Conservation (phyloP, 1,284 basidiomycete genomes). For the Veloboletus limbatus region DNA sequence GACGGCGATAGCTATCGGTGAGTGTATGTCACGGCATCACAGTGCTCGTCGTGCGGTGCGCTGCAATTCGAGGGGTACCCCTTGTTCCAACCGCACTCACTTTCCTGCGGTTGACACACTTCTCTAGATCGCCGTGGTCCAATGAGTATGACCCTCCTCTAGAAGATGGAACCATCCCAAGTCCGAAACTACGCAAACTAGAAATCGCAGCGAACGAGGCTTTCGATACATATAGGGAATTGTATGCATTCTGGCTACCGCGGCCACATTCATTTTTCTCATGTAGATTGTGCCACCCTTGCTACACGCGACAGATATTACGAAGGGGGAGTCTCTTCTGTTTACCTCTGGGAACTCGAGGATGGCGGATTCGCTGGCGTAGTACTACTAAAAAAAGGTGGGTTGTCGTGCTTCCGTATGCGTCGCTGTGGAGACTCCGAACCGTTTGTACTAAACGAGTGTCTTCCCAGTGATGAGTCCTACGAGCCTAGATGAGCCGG, state of each 20-base stretch:
- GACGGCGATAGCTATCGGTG: constrained; percentile 95
- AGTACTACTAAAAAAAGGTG: constrained; percentile 94
- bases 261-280: constrained; percentile 2
- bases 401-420: constrained; percentile 31
- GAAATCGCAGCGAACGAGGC: constrained; percentile 94
- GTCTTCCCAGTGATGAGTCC: constrained; percentile 55
- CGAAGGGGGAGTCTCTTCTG: constrained; percentile 95
- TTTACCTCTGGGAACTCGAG: constrained; percentile 98
- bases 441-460: constrained; percentile 2
- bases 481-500: constrained; percentile 53
- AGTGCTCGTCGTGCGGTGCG: background rate
- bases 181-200: constrained; percentile 81
- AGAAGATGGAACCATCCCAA: constrained; percentile 85
- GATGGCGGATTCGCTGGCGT: constrained; percentile 97
- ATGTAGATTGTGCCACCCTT: background rate
- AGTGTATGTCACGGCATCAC: constrained; percentile 17
- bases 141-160: constrained; percentile 91
- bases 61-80: no score
- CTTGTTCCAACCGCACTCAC: background rate
- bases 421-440: constrained; percentile 3
- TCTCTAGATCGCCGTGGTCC: constrained; percentile 88
- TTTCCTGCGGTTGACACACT: background rate
- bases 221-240: constrained; percentile 96
- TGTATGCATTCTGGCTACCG: constrained; percentile 51
- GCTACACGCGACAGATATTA: constrained; percentile 68